Base-by-base conservation (phyloP, 2,329 filamentous ascomycete genomes). In the Penicillium brasilianum region DNA sequence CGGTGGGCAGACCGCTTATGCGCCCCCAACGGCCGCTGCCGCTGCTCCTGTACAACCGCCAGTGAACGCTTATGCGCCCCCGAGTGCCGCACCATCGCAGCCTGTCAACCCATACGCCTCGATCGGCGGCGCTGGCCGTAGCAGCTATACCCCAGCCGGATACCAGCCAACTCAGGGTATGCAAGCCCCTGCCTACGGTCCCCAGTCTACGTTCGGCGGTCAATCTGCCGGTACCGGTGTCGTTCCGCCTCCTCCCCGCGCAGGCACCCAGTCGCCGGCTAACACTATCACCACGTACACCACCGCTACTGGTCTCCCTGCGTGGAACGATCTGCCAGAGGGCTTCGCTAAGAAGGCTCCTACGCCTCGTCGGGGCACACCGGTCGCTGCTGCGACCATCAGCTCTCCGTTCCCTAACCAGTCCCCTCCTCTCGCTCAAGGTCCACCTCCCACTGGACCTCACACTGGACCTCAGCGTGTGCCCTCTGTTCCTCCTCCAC, bases 291-390 rank as follows among this genome's bases (percentile, higher is more conserved):
- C 91, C 18, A 87, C 91, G 10, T 78, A 78, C 59, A 77, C 77
- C 34, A 88, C 87, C 71, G 82, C 86, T 59, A 89, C 88, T 72
- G 89, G 90, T 65, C 88, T 89, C 65, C 87, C 89, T 30, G 90
- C 91, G 69, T 99, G 95, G 95, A 99, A 99, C 69, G 95, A 99
- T 76, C 90, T 96, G 55, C 95, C 95, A 1, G 85, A 97, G 71
- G 90, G 80, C 58, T 88, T 98, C 49, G 84, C 87, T 49, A 92
- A 94, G 25, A 54, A 53, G 80, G 81, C 85, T 57, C 84, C 90
- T n/a, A 85, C 86, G 14, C 85, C 89, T 22, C 88, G 93, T 67
- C 87, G 89, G 73, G 84, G 84, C 49, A 97, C 94, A 0, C 92
- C 93, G 2, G 87, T 84, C 58, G 81, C 87, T 34, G 73, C 79